Evolutionary conservation across 768 basidiomycete species (phyloP).

Genomic region (Aureoboletus auriporus): DNA sequence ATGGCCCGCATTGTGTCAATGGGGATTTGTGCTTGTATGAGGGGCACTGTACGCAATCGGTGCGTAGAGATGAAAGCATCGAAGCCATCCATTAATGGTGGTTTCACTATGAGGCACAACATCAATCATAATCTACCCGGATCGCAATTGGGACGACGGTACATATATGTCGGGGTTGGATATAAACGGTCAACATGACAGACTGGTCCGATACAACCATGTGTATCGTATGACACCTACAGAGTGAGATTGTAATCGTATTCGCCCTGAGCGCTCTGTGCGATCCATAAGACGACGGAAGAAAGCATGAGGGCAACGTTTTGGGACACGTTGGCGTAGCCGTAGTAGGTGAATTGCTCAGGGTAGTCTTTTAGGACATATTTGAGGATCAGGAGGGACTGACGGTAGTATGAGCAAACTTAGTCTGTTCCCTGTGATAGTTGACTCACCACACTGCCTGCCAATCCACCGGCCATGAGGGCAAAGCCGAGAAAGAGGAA

Average conservation of each 20-base stretch:
- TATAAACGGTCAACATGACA: too few species aligned
- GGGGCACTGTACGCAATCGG: too few species aligned
- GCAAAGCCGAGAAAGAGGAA: constrained; percentile 95
- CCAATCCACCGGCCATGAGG: constrained; percentile 94
- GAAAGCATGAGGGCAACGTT: constrained; percentile 84
- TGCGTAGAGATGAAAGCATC: too few species aligned
- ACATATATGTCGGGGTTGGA: too few species aligned
- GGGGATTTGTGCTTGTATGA: too few species aligned
- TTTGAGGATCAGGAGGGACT: constrained; percentile 90
- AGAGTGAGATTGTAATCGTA: constrained; percentile 91
- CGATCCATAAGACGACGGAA: constrained; percentile 86
- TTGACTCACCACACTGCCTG: constrained; percentile 87
- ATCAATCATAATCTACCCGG: too few species aligned
- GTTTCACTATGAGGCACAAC: too few species aligned
- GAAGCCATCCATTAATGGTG: too few species aligned
- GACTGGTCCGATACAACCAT: too few species aligned
- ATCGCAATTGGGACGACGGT: too few species aligned
- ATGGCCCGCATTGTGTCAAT: too few species aligned
- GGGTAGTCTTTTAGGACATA: constrained; percentile 73
- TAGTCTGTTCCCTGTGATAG: too few species aligned
- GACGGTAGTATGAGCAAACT: not conserved
- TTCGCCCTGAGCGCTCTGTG: constrained; percentile 79
- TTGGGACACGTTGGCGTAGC: constrained; percentile 94
- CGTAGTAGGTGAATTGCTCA: constrained; percentile 83
- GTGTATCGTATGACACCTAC: constrained; percentile 21